phyloP scores from a whole-genome alignment of 2,329 filamentous ascomycete species.

The Apiospora aurea region DNA sequence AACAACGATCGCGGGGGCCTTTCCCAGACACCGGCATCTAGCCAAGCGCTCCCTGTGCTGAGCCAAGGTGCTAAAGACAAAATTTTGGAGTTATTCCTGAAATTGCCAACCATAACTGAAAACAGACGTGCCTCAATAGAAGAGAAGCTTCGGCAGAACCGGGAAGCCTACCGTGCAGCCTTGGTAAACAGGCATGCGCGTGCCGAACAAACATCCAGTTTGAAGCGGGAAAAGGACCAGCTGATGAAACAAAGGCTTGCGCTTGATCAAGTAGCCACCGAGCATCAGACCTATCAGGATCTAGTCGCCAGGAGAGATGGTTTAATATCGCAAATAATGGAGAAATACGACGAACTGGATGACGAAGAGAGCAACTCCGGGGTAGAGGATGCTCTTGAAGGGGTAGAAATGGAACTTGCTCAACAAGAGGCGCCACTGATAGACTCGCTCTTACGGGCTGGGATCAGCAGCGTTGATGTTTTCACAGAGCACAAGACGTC shows the following conservation, averaged over 20 bases:
- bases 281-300: constrained; percentile 51
- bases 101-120: constrained; percentile 43
- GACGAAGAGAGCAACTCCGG: constrained; percentile 59
- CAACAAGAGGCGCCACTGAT: constrained; percentile 52
- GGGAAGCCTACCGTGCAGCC: constrained; percentile 54
- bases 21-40: constrained; percentile 28
- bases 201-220: constrained; percentile 49
- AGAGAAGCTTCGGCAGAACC: constrained; percentile 54
- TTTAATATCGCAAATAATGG: constrained; percentile 54
- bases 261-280: constrained; percentile 49
- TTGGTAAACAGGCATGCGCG: constrained; percentile 53
- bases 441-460: constrained; percentile 50
- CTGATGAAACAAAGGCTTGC: constrained; percentile 55
- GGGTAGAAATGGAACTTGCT: constrained; percentile 45
- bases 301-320: constrained; percentile 53
- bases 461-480: constrained; percentile 51
- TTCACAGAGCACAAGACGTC: constrained; percentile 41
- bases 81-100: constrained; percentile 47
- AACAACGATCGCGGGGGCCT: not conserved
- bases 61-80: constrained; percentile 41
- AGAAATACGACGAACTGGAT: constrained; percentile 59
- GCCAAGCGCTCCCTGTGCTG: constrained; percentile 31
- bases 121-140: constrained; percentile 49
- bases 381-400: constrained; percentile 54
- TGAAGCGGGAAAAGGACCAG: constrained; percentile 58